phyloP scores from a whole-genome alignment of 1,284 basidiomycete genomes.

The Butyriboletus regius region DNA sequence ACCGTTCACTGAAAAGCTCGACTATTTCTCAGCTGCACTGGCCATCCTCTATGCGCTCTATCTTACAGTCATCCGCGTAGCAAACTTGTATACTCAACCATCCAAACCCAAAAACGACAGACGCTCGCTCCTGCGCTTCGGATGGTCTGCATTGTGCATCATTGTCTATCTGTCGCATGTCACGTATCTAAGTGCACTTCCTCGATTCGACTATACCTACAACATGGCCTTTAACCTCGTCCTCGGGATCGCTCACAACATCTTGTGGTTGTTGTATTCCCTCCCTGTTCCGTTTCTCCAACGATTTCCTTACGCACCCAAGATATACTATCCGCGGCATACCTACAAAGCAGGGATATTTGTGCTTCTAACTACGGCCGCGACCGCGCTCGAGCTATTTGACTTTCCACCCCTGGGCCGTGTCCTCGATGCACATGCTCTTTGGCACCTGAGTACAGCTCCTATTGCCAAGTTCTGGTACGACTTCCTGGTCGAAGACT shows the following conservation, averaged over 20 bases:
- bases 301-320: slow-evolving; percentile 50
- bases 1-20: slow-evolving; percentile 78
- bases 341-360: slow-evolving; percentile 54
- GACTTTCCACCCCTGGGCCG: slow-evolving; percentile 81
- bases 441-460: slow-evolving; percentile 89
- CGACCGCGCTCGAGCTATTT: slow-evolving; percentile 79
- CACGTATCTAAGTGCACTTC: slow-evolving; percentile 68
- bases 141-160: slow-evolving; percentile 45
- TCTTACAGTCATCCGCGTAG: slow-evolving; percentile 67
- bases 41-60: slow-evolving; percentile 73
- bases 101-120: slow-evolving; percentile 13
- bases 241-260: slow-evolving; percentile 72
- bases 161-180: slow-evolving; percentile 61
- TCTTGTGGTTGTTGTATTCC: slow-evolving; percentile 77
- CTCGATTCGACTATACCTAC: slow-evolving; percentile 90
- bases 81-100: slow-evolving; percentile 57
- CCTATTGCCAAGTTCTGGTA: slow-evolving; percentile 83
- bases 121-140: slow-evolving; percentile 15
- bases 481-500: slow-evolving; percentile 65
- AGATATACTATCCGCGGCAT: slow-evolving; percentile 49
- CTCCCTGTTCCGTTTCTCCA: slow-evolving; percentile 45
- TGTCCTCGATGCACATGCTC: slow-evolving; percentile 83
- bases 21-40: slow-evolving; percentile 91
- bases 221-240: slow-evolving; percentile 83
- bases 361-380: slow-evolving; percentile 65